These are phyloP conservation scores for Daedaleopsis nitida DNA, from an alignment of 768 basidiomycete species.

Conservation along the genomic window DNA sequence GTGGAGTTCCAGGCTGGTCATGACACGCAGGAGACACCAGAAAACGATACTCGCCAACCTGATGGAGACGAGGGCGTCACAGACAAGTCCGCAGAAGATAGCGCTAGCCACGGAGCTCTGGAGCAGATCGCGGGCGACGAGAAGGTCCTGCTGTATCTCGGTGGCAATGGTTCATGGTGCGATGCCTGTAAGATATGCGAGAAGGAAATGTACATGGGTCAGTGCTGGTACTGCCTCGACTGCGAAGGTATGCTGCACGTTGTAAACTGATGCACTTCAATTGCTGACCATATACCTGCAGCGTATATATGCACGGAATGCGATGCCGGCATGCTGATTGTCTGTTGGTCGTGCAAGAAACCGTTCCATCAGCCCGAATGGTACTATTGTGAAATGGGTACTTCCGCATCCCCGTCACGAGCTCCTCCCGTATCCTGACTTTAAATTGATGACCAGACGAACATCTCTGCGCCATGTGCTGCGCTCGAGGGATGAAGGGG, in stretches of 20 bases:
- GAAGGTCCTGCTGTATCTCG: too few species aligned
- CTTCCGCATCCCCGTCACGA: background rate
- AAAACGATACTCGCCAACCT: too few species aligned
- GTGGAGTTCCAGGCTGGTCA: too few species aligned
- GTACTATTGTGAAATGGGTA: constrained; percentile 15
- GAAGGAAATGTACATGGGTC: background rate
- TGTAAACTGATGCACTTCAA: background rate
- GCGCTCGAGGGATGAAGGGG: background rate
- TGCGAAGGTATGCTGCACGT: background rate
- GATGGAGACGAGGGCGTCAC: too few species aligned
- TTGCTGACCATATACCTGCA: background rate
- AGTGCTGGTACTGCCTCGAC: background rate
- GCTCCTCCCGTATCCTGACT: background rate
- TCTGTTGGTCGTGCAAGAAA: constrained; percentile 6
- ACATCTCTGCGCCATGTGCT: constrained; percentile 9
- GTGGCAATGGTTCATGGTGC: background rate
- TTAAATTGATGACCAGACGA: background rate
- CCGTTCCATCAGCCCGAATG: constrained; percentile 7
- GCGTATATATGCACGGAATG: constrained; percentile 20
- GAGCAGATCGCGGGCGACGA: too few species aligned
- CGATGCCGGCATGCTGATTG: constrained; percentile 4
- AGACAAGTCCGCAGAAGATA: too few species aligned
- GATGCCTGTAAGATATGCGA: background rate
- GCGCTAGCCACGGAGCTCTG: too few species aligned
- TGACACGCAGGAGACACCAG: too few species aligned